Evolutionary conservation across 306 rosid genomes (phyloP).

Genomic region (Alnus glutinosa): DNA sequence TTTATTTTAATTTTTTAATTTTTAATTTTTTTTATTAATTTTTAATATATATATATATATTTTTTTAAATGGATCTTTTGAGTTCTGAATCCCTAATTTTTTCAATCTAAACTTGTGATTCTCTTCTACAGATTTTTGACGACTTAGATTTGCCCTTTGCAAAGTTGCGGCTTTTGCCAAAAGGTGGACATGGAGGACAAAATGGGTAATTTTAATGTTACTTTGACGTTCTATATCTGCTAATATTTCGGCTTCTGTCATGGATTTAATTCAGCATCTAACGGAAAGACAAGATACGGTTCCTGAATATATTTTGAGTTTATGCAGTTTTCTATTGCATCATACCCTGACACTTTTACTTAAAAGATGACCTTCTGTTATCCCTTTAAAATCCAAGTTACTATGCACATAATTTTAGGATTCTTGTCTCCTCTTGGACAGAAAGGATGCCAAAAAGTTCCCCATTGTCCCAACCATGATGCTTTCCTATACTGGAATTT

Average conservation of each 20-base stretch:
- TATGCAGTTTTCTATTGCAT: background rate
- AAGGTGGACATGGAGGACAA: conserved; percentile 99
- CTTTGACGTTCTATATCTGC: conserved; percentile 21
- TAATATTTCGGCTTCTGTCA: conserved; percentile 4
- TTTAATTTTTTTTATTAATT: background rate
- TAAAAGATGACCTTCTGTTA: background rate
- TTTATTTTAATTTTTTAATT: background rate
- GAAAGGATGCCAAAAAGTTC: background rate
- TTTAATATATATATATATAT: background rate
- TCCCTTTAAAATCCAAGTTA: background rate
- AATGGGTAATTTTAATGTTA: conserved; percentile 63
- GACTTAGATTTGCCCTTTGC: conserved; percentile 94
- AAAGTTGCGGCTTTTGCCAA: conserved; percentile 81
- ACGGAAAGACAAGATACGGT: background rate
- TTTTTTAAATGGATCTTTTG: background rate
- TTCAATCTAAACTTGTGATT: conserved; percentile 7
- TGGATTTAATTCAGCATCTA: conserved; percentile 3
- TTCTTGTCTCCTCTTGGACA: background rate
- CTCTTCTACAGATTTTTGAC: conserved; percentile 66
- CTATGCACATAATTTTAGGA: background rate
- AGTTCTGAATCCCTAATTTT: conserved; percentile 21
- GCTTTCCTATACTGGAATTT: background rate
- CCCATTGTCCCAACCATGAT: background rate
- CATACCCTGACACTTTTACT: background rate
- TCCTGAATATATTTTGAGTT: background rate